phyloP scores from a whole-genome alignment of 768 basidiomycete species.

The Mycena indigotica region DNA sequence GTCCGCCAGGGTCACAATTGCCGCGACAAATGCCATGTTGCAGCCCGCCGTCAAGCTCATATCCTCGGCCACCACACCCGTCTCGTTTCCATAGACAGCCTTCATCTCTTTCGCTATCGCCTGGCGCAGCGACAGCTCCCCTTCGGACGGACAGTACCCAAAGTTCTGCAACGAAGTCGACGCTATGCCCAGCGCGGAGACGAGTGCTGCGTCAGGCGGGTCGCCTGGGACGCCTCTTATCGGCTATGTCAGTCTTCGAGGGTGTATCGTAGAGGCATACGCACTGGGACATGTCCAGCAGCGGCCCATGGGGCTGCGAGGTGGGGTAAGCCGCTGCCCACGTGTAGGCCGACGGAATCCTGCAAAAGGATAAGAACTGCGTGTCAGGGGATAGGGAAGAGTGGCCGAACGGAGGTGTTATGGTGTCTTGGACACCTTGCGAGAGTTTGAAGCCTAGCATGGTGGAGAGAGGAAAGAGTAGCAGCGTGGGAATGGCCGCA shows the following conservation, averaged over 20 bases:
- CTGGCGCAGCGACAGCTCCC: slow-evolving; percentile 53
- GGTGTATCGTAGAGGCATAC: slow-evolving; percentile 7
- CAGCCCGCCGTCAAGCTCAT: slow-evolving; percentile 72
- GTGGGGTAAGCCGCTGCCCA: slow-evolving; percentile 53
- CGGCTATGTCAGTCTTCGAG: slow-evolving; percentile 33
- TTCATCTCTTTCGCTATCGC: slow-evolving; percentile 66
- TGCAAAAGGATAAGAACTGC: slow-evolving; percentile 20
- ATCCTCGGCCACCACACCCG: slow-evolving; percentile 55
- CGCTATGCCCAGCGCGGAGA: slow-evolving; percentile 48
- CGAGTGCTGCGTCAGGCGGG: slow-evolving; percentile 57
- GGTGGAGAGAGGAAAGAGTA: background rate
- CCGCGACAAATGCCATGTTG: slow-evolving; percentile 69
- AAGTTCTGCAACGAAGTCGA: slow-evolving; percentile 46
- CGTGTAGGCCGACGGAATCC: slow-evolving; percentile 59
- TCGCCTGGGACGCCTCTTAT: slow-evolving; percentile 70
- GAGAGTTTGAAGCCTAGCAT: slow-evolving; percentile 9
- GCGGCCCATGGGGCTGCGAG: slow-evolving; percentile 41
- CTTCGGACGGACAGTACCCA: slow-evolving; percentile 62
- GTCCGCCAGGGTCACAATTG: slow-evolving; percentile 65
- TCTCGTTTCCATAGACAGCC: slow-evolving; percentile 50
- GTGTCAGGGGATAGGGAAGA: background rate
- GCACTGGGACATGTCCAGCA: slow-evolving; percentile 70
- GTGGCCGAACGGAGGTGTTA: slow-evolving; percentile 1
- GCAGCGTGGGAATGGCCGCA: no score
- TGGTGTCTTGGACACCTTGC: slow-evolving; percentile 3